A percentile compares a stretch with the other conserved stretches of the same genome.
These are phyloP conservation scores for Arthrinium puccinioides DNA, from an alignment of 2,329 filamentous ascomycete genomes.

Conservation along the genomic window DNA sequence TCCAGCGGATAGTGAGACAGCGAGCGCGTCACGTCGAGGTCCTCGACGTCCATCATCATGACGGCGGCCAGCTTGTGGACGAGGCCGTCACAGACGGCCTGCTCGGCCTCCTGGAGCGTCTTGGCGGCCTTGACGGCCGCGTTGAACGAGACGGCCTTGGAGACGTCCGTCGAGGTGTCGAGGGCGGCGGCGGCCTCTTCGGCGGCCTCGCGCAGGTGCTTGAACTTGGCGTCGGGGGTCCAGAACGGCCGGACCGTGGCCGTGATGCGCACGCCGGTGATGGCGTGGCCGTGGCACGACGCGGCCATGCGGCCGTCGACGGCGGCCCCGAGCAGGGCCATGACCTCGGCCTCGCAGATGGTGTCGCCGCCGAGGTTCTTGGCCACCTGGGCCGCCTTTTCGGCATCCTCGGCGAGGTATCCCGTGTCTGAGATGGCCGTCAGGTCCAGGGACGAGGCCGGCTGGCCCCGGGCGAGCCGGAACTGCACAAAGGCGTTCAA, in stretches of 20 bases:
- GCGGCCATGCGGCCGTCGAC: slow-evolving; percentile 35
- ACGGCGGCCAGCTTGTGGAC: slow-evolving; percentile 39
- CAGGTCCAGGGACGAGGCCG: slow-evolving; percentile 43
- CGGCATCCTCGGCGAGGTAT: slow-evolving; percentile 40
- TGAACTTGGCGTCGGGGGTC: slow-evolving; percentile 47
- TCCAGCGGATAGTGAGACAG: slow-evolving; percentile 36
- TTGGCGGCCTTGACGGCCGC: slow-evolving; percentile 34
- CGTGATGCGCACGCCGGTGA: slow-evolving; percentile 46
- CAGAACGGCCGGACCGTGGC: slow-evolving; percentile 42
- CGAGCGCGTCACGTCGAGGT: slow-evolving; percentile 37
- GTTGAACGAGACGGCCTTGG: slow-evolving; percentile 33
- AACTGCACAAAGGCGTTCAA: slow-evolving; percentile 33
- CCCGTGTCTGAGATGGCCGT: slow-evolving; percentile 43
- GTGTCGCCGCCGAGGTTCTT: slow-evolving; percentile 41
- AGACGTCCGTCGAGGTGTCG: slow-evolving; percentile 14
- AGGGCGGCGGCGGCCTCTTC: slow-evolving; percentile 30
- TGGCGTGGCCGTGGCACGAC: slow-evolving; percentile 40
- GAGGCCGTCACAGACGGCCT: slow-evolving; percentile 35
- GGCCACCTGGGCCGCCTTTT: slow-evolving; percentile 35
- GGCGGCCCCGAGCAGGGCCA: slow-evolving; percentile 44
- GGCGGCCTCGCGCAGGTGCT: slow-evolving; percentile 34
- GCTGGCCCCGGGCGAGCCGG: slow-evolving; percentile 29
- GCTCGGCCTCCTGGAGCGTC: slow-evolving; percentile 35
- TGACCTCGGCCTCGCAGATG: slow-evolving; percentile 45
- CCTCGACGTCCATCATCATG: slow-evolving; percentile 40